A percentile compares a stretch with the other conserved stretches of the same genome.
Conservation (phyloP, 2,329 filamentous ascomycete species). For the Neoascochyta sp. region DNA sequence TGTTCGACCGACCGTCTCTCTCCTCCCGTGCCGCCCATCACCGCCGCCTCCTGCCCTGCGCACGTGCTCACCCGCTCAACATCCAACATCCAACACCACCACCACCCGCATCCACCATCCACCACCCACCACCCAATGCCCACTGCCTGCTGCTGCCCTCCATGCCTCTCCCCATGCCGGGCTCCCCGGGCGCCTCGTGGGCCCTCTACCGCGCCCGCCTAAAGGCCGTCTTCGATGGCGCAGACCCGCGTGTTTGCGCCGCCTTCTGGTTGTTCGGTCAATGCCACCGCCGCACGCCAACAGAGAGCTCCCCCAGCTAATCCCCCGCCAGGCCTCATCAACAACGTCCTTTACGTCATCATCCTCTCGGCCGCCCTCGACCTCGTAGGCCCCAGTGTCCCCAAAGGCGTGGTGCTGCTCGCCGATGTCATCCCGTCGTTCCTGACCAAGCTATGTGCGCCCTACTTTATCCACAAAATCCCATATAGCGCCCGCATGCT, state of each 20-base stretch:
- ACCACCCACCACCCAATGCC: conserved; percentile 1
- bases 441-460: conserved; percentile 78
- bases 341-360: conserved; percentile 97
- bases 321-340: conserved; percentile 67
- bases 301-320: conserved; percentile 1
- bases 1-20: too few species aligned
- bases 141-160: conserved; percentile 3
- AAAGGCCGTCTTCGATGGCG: conserved; percentile 59
- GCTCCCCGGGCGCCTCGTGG: conserved; percentile 64
- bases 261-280: conserved; percentile 94
- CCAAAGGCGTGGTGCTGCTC: conserved; percentile 88
- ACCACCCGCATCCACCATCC: conserved; percentile 1
- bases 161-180: conserved; percentile 53
- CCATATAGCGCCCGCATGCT: conserved; percentile 75
- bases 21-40: too few species aligned
- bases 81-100: too few species aligned
- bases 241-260: conserved; percentile 66
- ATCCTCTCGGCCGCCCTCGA: conserved; percentile 94
- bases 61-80: too few species aligned
- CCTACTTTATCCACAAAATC: conserved; percentile 88
- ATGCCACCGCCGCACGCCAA: background rate
- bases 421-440: conserved; percentile 91
- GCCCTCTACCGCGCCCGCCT: conserved; percentile 67
- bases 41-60: too few species aligned
- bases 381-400: conserved; percentile 79